Percentiles rank a stretch among this genome's conserved stretches.
Conservation (phyloP, 2,329 filamentous ascomycete species). For the Monilinia fructigena region DNA sequence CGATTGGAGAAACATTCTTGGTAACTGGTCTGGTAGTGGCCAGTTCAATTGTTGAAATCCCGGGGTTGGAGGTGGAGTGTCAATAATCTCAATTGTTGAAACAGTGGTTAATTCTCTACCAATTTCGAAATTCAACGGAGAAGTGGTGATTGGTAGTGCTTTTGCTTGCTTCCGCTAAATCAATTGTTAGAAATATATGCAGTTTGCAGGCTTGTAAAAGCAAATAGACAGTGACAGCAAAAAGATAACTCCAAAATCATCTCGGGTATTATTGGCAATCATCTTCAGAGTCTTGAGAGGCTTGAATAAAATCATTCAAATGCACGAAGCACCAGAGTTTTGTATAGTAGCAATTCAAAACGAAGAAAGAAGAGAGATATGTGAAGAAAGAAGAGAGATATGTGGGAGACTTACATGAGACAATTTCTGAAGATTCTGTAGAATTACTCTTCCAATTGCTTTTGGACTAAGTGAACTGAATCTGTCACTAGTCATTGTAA, state of each 20-base stretch:
- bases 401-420: background rate
- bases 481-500: conserved; percentile 7
- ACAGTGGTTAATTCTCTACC: background rate
- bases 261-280: background rate
- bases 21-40: conserved; percentile 5
- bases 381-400: background rate
- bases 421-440: conserved; percentile 12
- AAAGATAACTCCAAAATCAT: background rate
- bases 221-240: background rate
- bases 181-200: conserved; percentile 6
- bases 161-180: conserved; percentile 12
- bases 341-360: background rate
- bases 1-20: conserved; percentile 12
- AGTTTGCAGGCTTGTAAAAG: background rate
- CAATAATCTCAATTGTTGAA: background rate
- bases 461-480: conserved; percentile 7
- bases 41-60: conserved; percentile 7
- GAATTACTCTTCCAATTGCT: background rate
- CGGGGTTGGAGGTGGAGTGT: background rate
- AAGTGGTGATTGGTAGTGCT: background rate
- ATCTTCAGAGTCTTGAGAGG: background rate
- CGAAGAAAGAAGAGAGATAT: background rate
- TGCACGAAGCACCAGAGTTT: background rate
- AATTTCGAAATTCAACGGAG: background rate
- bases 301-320: background rate